phyloP scores from a whole-genome alignment of 2,329 filamentous ascomycete species.

The Scopulariopsis brevicaulis region DNA sequence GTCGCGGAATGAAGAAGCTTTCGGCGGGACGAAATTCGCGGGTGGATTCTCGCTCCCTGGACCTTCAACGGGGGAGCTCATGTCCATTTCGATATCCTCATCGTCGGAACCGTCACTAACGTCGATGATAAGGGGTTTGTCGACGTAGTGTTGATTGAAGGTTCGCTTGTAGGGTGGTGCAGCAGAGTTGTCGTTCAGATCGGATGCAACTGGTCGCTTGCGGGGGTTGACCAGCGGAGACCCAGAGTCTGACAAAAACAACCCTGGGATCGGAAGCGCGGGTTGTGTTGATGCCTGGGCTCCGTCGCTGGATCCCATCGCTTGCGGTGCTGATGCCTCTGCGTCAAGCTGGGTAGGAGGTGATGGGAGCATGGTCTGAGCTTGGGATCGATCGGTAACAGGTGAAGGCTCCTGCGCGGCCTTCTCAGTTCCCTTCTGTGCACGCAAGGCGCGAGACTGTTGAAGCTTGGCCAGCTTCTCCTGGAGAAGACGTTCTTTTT shows the following conservation, averaged over 20 bases:
- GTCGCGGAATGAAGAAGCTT: constrained; percentile 26
- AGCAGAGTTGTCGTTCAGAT: constrained; percentile 47
- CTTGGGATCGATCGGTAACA: background rate
- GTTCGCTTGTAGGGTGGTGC: constrained; percentile 41
- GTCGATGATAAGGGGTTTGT: constrained; percentile 65
- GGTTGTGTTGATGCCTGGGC: background rate
- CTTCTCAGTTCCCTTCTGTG: constrained; percentile 20
- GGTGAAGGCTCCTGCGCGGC: background rate
- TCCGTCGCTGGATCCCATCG: background rate
- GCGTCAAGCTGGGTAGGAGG: background rate
- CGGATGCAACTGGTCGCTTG: constrained; percentile 48
- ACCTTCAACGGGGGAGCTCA: constrained; percentile 31
- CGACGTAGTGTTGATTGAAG: constrained; percentile 45
- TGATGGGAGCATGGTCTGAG: background rate
- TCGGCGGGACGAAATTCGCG: constrained; percentile 15
- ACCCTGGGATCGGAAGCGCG: constrained; percentile 20
- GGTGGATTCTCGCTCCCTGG: background rate
- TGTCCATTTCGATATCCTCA: constrained; percentile 57
- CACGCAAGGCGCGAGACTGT: constrained; percentile 37
- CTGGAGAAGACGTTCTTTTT: constrained; percentile 63
- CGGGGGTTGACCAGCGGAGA: constrained; percentile 13
- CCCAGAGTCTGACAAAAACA: constrained; percentile 19
- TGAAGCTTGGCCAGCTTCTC: constrained; percentile 69
- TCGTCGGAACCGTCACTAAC: constrained; percentile 62
- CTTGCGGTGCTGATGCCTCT: background rate